Base-by-base conservation (phyloP, 2,329 filamentous ascomycete species). In the Phialophora expanda region DNA sequence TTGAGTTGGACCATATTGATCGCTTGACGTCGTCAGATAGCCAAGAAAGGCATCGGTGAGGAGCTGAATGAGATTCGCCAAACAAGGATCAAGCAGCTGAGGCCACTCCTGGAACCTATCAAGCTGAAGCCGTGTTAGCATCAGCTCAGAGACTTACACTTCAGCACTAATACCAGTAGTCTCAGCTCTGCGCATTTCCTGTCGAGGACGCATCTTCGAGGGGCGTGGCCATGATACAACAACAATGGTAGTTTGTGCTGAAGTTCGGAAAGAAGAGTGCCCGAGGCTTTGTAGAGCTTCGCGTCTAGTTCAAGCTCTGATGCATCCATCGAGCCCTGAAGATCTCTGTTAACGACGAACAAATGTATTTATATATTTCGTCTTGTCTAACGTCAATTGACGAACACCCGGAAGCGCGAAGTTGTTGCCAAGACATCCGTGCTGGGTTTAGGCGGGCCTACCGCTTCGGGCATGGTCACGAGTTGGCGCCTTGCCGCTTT, bases 41-140 rank as follows among this genome's bases (percentile, higher is more conserved):
- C 51, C 56, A 28, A 97, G 80, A 73, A 94, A 96, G 20, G 91
- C 89, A 73, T 89, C 85, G 28, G 92, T 88, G 41, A 98, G 83
- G 48, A 86, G 81, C 26, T 91, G 89, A 57, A 98, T 83, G 77
- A 96, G 88, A 69, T 80, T 84, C 58, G 90, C 88, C 50, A 99
- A 84, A 76, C 94, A 86, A 9, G 92, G 87, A 78, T 99, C 95
- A 28, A 99, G 85, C 46, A 98, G 85, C 76, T 99, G 95, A 20
- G 95, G 95, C 70, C 96, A 89, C 81, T 97, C 93, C 82, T 98
- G 94, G 72, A 98, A 99, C 1, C 90, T 88, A 72, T 97, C 93
- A 57, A 99, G 86, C 81, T 82, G 65, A 68, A 62, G 34, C 59
- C 24, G 22, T 57, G 34, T 71, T 51, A 69, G 67, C 55, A 50